Evolutionary conservation across 2,329 filamentous ascomycete species (phyloP).

Genomic region (Cladophialophora yegresii): DNA sequence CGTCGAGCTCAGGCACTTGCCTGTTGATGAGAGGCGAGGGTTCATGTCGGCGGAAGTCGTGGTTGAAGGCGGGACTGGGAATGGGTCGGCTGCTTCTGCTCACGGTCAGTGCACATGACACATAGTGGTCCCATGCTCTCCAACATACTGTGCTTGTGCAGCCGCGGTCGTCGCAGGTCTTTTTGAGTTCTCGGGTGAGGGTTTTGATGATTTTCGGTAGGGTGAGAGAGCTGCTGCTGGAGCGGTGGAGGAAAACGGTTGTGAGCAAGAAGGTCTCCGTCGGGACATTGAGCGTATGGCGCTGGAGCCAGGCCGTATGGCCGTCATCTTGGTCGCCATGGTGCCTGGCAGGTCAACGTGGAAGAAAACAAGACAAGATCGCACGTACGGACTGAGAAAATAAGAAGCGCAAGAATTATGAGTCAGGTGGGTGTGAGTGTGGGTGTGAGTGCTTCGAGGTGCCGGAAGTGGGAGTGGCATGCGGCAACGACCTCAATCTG

Average conservation of each 20-base stretch:
- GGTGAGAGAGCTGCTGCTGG: conserved; percentile 49
- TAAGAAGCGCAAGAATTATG: conserved; percentile 19
- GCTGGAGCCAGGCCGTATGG: conserved; percentile 53
- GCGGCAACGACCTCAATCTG: conserved; percentile 11
- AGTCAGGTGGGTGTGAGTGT: conserved; percentile 13
- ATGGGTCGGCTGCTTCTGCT: conserved; percentile 58
- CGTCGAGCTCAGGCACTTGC: conserved; percentile 68
- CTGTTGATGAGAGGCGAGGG: conserved; percentile 67
- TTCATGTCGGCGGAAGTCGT: conserved; percentile 60
- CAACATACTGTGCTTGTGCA: conserved; percentile 57
- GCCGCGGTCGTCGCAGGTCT: conserved; percentile 53
- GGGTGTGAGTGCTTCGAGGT: neutral
- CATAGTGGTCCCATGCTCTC: conserved; percentile 8
- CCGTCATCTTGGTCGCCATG: conserved; percentile 49
- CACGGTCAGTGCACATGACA: conserved; percentile 27
- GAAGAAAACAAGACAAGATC: neutral
- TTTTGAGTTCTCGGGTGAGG: conserved; percentile 42
- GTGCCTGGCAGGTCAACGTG: conserved; percentile 4
- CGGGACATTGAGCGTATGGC: conserved; percentile 52
- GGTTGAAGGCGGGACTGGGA: conserved; percentile 64
- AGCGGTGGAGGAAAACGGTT: conserved; percentile 50
- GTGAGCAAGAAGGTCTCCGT: conserved; percentile 46
- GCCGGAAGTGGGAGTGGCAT: conserved; percentile 17
- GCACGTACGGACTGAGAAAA: neutral
- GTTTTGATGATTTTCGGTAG: conserved; percentile 46